Base-by-base conservation (phyloP, 129 eudicot genomes). In the Tagetes patula region DNA sequence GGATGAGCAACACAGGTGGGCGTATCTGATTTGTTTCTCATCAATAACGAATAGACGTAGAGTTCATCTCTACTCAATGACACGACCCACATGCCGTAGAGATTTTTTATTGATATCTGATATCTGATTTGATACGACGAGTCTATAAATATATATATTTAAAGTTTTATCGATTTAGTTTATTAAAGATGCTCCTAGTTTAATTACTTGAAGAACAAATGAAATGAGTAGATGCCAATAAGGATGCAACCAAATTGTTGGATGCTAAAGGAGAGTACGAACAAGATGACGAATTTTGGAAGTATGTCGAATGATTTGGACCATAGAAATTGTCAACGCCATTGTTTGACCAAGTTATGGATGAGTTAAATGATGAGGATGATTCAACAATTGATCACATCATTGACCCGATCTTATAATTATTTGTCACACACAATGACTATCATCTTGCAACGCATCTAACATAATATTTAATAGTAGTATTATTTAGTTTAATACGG, bases 291-390 rank as follows among this genome's bases (percentile, higher is more conserved):
- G 65, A 70, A 70, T 48, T 12, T 27, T 38, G 45, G 73, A 52
- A 65, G 46, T 36, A 48, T 8, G 65, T 63, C 70, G 56, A 77
- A 48, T 60, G 63, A 70, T 42, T 53, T 75, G 79, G 73, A 55
- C 40, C 77, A 70, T 63, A 71, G 82, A 78, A 71, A 78, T 78
- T 71, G 72, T 78, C 82, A 78, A 71, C 77, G 31, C 59, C 77
- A 71, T 63, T 63, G 67, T 71, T 71, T 78, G 82, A 78, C 77
- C 48, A 71, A 66, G 32, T 8, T 52, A 36, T 70, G 77, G 77
- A 70, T 72, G 71, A 71, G 70, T 62, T 62, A 13, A 75, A 70
- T 49, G 11, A 76, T 49, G 80, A 46, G 4, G 56, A 8, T 61
- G 46, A 71, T 77, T 52, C 14, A 78, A 53, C 70, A 48, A 62